phyloP scores from a whole-genome alignment of 1,139 yeast genomes.

The Kodamaea sp. region DNA sequence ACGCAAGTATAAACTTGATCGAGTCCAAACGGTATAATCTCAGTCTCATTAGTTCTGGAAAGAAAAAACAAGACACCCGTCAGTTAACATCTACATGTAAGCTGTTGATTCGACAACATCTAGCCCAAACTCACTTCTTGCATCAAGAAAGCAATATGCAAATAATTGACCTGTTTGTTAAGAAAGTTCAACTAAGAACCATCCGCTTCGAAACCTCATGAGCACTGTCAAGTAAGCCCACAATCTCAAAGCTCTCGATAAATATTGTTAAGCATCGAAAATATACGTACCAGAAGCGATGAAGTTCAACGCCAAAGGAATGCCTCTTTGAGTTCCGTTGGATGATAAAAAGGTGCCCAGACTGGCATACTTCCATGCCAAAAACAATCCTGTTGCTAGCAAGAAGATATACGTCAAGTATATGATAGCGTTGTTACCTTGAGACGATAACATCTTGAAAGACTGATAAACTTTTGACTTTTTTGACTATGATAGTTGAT shows the following conservation, averaged over 20 bases:
- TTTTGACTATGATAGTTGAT: too few relatives aligned
- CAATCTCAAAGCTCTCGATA: too few relatives aligned
- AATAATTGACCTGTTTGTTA: too few relatives aligned
- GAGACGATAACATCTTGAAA: conserved; percentile 38
- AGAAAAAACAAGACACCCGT: conserved; percentile 52
- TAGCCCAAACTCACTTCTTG: too few relatives aligned
- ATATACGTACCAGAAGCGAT: conserved; percentile 79
- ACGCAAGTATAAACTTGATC: conserved; percentile 90
- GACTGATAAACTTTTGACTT: too few relatives aligned
- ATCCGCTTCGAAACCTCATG: too few relatives aligned
- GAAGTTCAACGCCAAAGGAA: conserved; percentile 83
- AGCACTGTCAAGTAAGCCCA: too few relatives aligned
- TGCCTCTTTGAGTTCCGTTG: conserved; percentile 75
- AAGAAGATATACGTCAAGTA: conserved; percentile 72
- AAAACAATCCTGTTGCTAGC: conserved; percentile 56
- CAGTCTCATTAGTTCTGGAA: conserved; percentile 44
- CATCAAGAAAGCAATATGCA: too few relatives aligned
- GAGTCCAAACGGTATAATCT: conserved; percentile 79
- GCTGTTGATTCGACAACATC: not conserved
- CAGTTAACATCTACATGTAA: conserved; percentile 6
- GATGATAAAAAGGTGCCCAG: conserved; percentile 64
- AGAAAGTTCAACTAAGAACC: too few relatives aligned
- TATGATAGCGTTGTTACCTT: conserved; percentile 68
- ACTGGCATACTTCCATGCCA: conserved; percentile 55
- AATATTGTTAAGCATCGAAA: not conserved